Evolutionary conservation across 768 basidiomycete genomes (phyloP), one percentile per base, ranked within the genome.

Genomic region (Auriculariales sp.): DNA sequence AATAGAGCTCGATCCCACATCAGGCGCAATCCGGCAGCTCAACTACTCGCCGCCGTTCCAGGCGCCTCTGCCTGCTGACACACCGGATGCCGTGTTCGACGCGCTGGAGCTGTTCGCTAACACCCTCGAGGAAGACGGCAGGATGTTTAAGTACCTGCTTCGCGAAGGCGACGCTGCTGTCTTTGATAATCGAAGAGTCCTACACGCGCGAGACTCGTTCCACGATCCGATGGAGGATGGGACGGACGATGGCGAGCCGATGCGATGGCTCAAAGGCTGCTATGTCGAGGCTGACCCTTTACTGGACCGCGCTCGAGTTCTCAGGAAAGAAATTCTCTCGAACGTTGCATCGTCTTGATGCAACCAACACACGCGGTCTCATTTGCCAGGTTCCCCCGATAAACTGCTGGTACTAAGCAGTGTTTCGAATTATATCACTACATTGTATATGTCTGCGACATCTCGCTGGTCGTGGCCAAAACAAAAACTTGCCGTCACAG

Each of bases 1-100:
- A 2, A 81, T 95, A 59, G 75, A 86, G 55, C 69, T 90, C 39
- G 66, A 68, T 2, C 58, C 22, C 44, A 54, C 29, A 35, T 7
- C 48, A n/a, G 22, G n/a, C 7, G 50, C 58, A 7, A 72, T 94
- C 56, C 64, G 67, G 36, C 73, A 82, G 52, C 74, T 97, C 58
- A 97, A 92, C 65, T 97, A 94, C 63, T 83, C 86, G 1, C 94
- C 94, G 0, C 93, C 92, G 0, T 98, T 97, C 73, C 91, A 94
- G 66, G 91, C 84, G 0, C 83, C 88, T 0, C 69, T 91, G 7
- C 68, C 73, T 0, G 59, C 73, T 17, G 59, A 64, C 28, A 80
- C 81, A 3, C 74, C 79, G 1, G 53, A 60, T 4, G 62, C 63
- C 28, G 82, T 88, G 56, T 85, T 81, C 57, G 17, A 66, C 1